Evolutionary conservation across 768 basidiomycete species (phyloP).

Genomic region (Boletellus sp.): DNA sequence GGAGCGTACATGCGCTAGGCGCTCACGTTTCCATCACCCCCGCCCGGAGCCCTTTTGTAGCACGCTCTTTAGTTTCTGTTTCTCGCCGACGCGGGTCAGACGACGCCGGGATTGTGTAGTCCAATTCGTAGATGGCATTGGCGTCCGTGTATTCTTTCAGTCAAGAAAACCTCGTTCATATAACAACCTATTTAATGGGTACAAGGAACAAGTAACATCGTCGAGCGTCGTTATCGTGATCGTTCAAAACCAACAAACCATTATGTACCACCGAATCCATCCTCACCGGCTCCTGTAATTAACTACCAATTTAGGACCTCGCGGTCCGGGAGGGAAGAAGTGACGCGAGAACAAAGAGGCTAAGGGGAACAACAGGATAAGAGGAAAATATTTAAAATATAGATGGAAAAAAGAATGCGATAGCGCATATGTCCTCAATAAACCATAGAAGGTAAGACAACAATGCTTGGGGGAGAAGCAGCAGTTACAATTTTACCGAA

Average conservation of each 20-base stretch:
- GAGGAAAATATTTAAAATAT: too few species aligned
- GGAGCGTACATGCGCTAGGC: background rate
- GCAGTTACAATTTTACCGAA: slow-evolving; percentile 9
- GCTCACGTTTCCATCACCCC: too few species aligned
- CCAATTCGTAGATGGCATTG: background rate
- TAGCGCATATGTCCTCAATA: background rate
- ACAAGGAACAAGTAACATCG: background rate
- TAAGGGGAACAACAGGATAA: background rate
- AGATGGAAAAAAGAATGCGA: background rate
- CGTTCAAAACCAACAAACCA: background rate
- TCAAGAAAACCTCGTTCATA: background rate
- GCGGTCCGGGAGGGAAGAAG: background rate
- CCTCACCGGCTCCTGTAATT: slow-evolving; percentile 3
- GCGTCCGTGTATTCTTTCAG: slow-evolving; percentile 1
- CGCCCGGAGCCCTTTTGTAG: background rate
- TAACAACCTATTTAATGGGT: background rate
- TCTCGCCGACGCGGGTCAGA: background rate
- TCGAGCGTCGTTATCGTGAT: too few species aligned
- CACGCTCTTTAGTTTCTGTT: background rate
- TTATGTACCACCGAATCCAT: slow-evolving; percentile 7
- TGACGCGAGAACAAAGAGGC: slow-evolving; percentile 5
- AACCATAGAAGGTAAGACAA: slow-evolving; percentile 3
- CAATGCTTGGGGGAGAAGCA: slow-evolving; percentile 9
- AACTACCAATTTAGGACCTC: background rate
- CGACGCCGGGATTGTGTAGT: background rate